phyloP scores from a whole-genome alignment of 177 flowering plant species.

The Vitis hybrid region DNA sequence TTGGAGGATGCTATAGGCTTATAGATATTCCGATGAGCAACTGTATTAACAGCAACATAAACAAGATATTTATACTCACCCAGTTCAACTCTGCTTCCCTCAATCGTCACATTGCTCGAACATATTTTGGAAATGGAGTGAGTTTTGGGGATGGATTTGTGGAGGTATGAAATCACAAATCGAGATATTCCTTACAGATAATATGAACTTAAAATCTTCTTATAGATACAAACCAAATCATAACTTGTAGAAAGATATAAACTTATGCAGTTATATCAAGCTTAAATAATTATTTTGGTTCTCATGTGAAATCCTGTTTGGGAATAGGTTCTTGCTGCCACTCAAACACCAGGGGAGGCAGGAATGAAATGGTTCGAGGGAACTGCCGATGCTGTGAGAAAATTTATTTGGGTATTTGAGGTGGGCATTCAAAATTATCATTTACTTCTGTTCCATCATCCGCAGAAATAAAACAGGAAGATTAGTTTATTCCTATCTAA shows the following conservation, averaged over 20 bases:
- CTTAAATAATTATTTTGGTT: neutral
- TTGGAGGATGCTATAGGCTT: slow-evolving; percentile 92
- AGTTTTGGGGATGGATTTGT: slow-evolving; percentile 94
- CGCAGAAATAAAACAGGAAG: neutral
- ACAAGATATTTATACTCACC: slow-evolving; percentile 87
- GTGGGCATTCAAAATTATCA: slow-evolving; percentile 20
- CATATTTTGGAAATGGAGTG: slow-evolving; percentile 82
- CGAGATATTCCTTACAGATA: too few relatives aligned
- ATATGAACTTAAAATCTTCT: too few relatives aligned
- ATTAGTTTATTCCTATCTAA: neutral
- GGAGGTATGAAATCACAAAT: slow-evolving; percentile 51
- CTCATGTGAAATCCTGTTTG: neutral
- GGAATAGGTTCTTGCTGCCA: slow-evolving; percentile 66
- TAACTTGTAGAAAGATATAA: neutral
- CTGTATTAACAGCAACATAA: slow-evolving; percentile 90
- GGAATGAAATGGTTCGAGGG: slow-evolving; percentile 82
- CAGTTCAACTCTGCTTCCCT: slow-evolving; percentile 94
- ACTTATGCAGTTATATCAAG: neutral
- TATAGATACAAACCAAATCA: too few relatives aligned
- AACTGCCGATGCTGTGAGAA: slow-evolving; percentile 80
- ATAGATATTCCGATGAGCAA: slow-evolving; percentile 99
- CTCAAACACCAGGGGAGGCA: slow-evolving; percentile 68
- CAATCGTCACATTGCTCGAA: slow-evolving; percentile 80
- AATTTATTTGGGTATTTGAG: slow-evolving; percentile 76
- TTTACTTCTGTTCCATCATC: neutral